Evolutionary conservation across 352 stramenopile species (phyloP).

Genomic region (Pythium phragmiticola): DNA sequence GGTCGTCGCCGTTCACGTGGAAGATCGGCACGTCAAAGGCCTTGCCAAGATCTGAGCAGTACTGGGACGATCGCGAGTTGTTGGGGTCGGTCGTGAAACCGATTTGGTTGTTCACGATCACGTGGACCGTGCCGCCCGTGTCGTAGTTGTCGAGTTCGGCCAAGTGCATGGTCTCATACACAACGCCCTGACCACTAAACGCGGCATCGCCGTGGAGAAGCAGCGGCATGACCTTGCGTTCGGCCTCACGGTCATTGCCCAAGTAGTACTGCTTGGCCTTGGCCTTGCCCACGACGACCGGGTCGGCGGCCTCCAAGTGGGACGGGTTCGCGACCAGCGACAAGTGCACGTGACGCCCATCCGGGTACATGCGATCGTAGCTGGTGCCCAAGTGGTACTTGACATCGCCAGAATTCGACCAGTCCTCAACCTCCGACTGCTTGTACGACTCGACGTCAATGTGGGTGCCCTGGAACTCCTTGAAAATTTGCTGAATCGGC

Average conservation of each 20-base stretch:
- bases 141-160: conserved; percentile 92
- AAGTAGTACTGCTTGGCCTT: conserved; percentile 92
- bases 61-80: conserved; percentile 96
- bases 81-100: conserved; percentile 98
- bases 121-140: conserved; percentile 97
- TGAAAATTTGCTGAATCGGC: conserved; percentile 94
- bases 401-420: conserved; percentile 89
- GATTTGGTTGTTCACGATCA: conserved; percentile 99
- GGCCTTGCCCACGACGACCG: conserved; percentile 96
- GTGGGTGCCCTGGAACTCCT: conserved; percentile 92
- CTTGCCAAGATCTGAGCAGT: conserved; percentile 98
- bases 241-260: conserved; percentile 66
- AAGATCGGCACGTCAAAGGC: conserved; percentile 93
- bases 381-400: conserved; percentile 86
- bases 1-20: conserved; percentile 97
- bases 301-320: conserved; percentile 98
- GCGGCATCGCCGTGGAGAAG: conserved; percentile 97
- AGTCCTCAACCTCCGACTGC: conserved; percentile 79
- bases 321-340: conserved; percentile 97
- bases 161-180: conserved; percentile 81
- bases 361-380: conserved; percentile 63
- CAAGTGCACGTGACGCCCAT: conserved; percentile 62
- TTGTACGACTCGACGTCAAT: conserved; percentile 90
- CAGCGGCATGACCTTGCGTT: conserved; percentile 92
- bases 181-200: conserved; percentile 84